Base-by-base conservation (phyloP, 1,139 yeast genomes). In the Yamadazyma conglobata region DNA sequence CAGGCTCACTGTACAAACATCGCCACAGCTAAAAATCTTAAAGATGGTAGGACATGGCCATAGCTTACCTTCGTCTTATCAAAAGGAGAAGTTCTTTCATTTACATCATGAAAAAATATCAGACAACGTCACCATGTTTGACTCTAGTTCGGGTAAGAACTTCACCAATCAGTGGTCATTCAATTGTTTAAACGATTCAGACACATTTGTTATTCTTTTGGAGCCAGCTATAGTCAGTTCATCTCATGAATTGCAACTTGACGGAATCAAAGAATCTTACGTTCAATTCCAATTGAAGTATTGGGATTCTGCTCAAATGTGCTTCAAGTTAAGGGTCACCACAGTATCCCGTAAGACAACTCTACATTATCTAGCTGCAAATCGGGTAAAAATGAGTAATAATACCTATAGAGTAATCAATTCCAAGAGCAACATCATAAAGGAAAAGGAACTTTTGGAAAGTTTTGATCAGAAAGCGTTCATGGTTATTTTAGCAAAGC, bases 81-180 rank as follows among this genome's bases (percentile, higher is more conserved):
- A 46, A 14, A 37, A 54, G 3, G 52, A 52, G 11, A 54, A 52
- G 32, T 40, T 34, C 12, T 42, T 48, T 21, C 42, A 42, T 10
- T 34, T 44, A 11, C 60, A 60, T 34, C 46, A 54, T 24, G 52
- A 52, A 4, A 59, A 54, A 30, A 63, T 66, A 2, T 54, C 69
- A 2, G 73, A 66, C 38, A 50, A 52, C 4, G 28, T 62, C 9
- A 50, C 57, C 2, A 39, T 40, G 12, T 66, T 53, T 38, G 71
- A 65, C 35, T 53, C 66, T 1, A 42, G 57, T 4, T 41, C 49
- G 15, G 48, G 52, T 19, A 58, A 57, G 35, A 41, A 46, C 11
- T 62, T 59, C 38, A 64, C 73, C 8, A 64, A 66, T 35, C 49
- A 47, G 20, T 63, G 70, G 70, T 38, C 37, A 17, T 54, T 63